phyloP scores from a whole-genome alignment of 352 stramenopile genomes.

The Phytopythium boreale region DNA sequence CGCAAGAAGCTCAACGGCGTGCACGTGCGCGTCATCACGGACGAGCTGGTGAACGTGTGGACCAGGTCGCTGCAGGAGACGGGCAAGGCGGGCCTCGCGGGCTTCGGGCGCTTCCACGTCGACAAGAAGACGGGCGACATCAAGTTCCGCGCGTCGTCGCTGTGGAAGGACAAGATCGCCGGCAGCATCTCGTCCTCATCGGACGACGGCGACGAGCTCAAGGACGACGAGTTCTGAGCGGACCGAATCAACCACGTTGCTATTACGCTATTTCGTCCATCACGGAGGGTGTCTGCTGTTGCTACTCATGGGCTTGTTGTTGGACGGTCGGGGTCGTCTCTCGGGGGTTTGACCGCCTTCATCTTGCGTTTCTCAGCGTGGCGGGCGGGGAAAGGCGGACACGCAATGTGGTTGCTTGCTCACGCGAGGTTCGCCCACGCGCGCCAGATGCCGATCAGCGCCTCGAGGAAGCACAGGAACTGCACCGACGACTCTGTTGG shows the following conservation, averaged over 20 bases:
- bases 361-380: neutral
- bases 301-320: too few relatives aligned
- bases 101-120: constrained; percentile 42
- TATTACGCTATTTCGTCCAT: neutral
- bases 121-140: constrained; percentile 42
- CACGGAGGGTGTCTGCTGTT: neutral
- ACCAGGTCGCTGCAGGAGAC: constrained; percentile 42
- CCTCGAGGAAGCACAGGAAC: constrained; percentile 69
- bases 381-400: neutral
- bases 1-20: constrained; percentile 39
- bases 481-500: constrained; percentile 61
- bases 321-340: too few relatives aligned
- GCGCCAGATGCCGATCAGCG: constrained; percentile 66
- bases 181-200: constrained; percentile 40
- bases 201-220: constrained; percentile 5
- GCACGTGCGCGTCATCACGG: constrained; percentile 39
- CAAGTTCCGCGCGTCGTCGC: constrained; percentile 42
- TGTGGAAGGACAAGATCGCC: constrained; percentile 31
- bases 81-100: constrained; percentile 30
- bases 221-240: constrained; percentile 12
- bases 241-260: constrained; percentile 5
- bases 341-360: neutral
- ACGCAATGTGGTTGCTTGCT: constrained; percentile 9
- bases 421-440: constrained; percentile 53
- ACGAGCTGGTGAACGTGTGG: constrained; percentile 39